Base-by-base conservation (phyloP, 1,284 basidiomycete species). In the Rhodotorula sp. region DNA sequence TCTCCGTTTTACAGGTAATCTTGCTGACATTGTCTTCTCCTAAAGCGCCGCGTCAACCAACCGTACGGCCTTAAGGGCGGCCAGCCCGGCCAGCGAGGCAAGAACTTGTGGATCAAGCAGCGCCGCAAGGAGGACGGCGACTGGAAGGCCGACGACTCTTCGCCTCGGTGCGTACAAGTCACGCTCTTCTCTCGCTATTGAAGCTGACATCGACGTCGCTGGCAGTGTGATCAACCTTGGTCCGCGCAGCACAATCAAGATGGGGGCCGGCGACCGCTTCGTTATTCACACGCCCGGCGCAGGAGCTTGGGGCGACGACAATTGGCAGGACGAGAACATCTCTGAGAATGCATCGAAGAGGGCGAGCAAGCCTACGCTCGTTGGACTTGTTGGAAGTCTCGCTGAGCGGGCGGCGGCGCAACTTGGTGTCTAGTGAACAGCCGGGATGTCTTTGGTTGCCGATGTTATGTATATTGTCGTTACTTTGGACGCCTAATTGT, bases 31-130 rank as follows among this genome's bases (percentile, higher is more conserved):
- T 20, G 0, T 48, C 68, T 48, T 77, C 76, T 54, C 78, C 54
- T 52, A 8, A 91, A 94, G 84, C 84, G 95, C 68, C 85, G 95
- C 20, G 92, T 94, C 0, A 86, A 90, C 46, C 87, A 89, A 72
- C 95, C 95, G 22, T 97, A 95, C 79, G 95, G 95, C 1, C 80
- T 94, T 79, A 87, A 90, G 74, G 94, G 94, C 11, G 95, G 95
- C 10, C 86, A 85, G n/a, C 83, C 87, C 8, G 94, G 88, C 16
- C 83, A 81, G 62, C 81, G 89, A 68, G 94, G 94, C 0, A 85
- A 87, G 59, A 98, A 98, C 80, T 87, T 89, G 28, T 98, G 94
- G 94, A 83, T 94, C 67, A 94, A 94, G 81, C 84, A 86, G 76
- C 83, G 86, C 50, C 85, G 90, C n/a, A 85, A 85, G 75, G 90